Base-by-base conservation (phyloP, 1,284 basidiomycete genomes). In the Tylopilus orsonianus region DNA sequence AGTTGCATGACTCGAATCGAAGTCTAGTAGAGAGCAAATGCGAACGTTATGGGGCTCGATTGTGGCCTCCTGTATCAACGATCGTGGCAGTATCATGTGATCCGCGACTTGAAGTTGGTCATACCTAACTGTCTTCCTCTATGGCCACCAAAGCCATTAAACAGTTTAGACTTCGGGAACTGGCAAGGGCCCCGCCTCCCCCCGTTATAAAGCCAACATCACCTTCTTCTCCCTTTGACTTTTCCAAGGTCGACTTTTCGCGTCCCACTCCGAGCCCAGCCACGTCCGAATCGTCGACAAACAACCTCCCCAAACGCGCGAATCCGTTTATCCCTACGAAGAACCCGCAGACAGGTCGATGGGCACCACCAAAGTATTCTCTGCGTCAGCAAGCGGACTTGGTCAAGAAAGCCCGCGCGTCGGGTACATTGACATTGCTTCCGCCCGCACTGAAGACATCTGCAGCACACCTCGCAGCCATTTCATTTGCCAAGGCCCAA, bases 311-410 rank as follows among this genome's bases (percentile, higher is more conserved):
- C 2, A 64, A 63, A 33, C 64, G 62, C 2, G 39, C 41, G 26
- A 90, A 89, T 60, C 87, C 88, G 3, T 90, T 90, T 67, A 59
- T 88, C 32, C 77, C 86, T 9, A 74, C 71, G 39, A 75, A 75
- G 51, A 85, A 84, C 56, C 67, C 78, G 1, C 70, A 74, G 40
- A 80, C 81, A 0, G 80, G 80, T 18, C 73, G 78, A 62, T 90
- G 87, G 87, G 75, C 75, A 36, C 77, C 80, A 1, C 74, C 88
- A 14, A 79, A 77, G 52, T 86, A 85, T 56, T 90, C 87, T 6
- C 66, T 85, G 19, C 78, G 88, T 18, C 78, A 80, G 27, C 87
- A 91, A 64, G 85, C 84, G n/a, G 83, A 87, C 26, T 72, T 91
- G 32, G 71, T 90, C 38, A 90, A 89, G 69, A 73, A 75, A 44